These are phyloP conservation scores for Cladosporium sp. DNA, from an alignment of 2,329 filamentous ascomycete species.

Conservation along the genomic window DNA sequence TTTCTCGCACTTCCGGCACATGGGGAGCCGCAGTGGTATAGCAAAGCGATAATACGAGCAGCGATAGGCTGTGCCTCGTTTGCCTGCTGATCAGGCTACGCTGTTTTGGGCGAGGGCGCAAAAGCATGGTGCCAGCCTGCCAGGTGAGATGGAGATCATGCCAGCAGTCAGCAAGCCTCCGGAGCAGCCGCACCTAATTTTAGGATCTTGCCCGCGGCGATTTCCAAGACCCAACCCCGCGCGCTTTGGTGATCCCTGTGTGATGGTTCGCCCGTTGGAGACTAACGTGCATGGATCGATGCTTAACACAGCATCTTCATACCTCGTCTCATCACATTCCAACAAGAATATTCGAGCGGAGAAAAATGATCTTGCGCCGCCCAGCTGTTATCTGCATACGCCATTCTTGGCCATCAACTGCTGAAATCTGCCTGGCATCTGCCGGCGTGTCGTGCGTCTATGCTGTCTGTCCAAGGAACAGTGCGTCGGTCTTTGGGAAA, in stretches of 20 bases:
- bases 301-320: conserved; percentile 1
- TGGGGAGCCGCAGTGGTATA: conserved; percentile 11
- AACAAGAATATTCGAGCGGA: background rate
- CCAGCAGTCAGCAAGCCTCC: background rate
- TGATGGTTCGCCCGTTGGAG: background rate
- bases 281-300: conserved; percentile 3
- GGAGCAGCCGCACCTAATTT: background rate
- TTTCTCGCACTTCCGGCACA: background rate
- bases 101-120: background rate
- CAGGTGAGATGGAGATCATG: background rate
- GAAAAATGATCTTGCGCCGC: background rate
- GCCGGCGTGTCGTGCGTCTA: no score
- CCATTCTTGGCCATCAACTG: no score
- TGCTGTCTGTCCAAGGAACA: no score
- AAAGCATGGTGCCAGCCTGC: background rate
- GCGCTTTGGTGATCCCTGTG: background rate
- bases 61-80: background rate
- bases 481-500: no score
- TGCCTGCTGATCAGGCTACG: conserved; percentile 2
- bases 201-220: background rate
- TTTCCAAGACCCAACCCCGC: background rate
- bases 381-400: no score
- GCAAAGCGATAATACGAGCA: conserved; percentile 1
- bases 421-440: no score
- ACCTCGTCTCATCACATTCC: background rate